phyloP scores from a whole-genome alignment of 2,329 filamentous ascomycete genomes.

The Microsporum ferrugineum region DNA sequence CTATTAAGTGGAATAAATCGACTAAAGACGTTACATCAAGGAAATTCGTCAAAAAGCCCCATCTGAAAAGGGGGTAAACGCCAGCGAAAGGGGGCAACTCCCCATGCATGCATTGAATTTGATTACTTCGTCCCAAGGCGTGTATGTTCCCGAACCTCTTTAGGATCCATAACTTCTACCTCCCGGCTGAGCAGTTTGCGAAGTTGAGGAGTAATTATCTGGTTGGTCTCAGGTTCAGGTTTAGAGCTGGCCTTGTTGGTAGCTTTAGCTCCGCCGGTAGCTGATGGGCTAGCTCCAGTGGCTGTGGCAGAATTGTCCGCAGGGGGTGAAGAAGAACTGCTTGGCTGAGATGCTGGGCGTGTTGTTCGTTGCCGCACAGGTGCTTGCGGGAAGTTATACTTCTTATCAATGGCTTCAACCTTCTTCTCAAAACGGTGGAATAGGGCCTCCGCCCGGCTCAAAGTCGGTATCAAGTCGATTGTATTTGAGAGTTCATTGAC shows the following conservation, averaged over 20 bases:
- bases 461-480: slow-evolving; percentile 77
- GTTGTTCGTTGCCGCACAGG: slow-evolving; percentile 19
- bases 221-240: slow-evolving; percentile 13
- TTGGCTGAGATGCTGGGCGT: slow-evolving; percentile 2
- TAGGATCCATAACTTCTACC: slow-evolving; percentile 32
- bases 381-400: slow-evolving; percentile 65
- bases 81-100: too few relatives aligned
- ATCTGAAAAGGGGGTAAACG: neutral
- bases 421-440: slow-evolving; percentile 80
- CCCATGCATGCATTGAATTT: neutral
- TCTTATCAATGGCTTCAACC: slow-evolving; percentile 86
- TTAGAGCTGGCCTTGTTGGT: neutral
- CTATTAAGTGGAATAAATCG: neutral
- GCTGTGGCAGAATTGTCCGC: neutral
- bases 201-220: slow-evolving; percentile 44
- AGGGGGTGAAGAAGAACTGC: neutral
- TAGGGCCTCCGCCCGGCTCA: slow-evolving; percentile 77
- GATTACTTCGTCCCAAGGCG: slow-evolving; percentile 18
- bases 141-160: slow-evolving; percentile 36
- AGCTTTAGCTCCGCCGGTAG: neutral
- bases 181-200: slow-evolving; percentile 40
- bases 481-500: slow-evolving; percentile 91
- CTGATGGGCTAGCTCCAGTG: neutral
- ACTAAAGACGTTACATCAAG: neutral
- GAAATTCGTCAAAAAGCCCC: neutral